Percentiles rank a stretch among this genome's conserved stretches.
phyloP scores from a whole-genome alignment of 257 asterid genomes.

The Jaltomata sinuosa region DNA sequence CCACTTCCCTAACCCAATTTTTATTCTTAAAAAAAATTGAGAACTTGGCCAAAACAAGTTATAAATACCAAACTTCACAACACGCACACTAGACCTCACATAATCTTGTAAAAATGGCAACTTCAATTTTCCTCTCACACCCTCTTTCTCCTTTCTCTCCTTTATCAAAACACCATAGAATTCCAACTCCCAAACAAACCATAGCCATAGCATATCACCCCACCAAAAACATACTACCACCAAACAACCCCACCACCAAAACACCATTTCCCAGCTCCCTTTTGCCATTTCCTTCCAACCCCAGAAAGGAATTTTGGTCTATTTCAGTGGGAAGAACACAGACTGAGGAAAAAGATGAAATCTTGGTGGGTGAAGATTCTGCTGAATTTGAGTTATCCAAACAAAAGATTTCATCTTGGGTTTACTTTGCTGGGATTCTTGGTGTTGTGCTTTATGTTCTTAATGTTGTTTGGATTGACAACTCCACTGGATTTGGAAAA shows the following conservation, averaged over 20 bases:
- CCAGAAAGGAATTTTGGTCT: not conserved
- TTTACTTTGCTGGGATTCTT: conserved; percentile 49
- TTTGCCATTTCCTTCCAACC: not conserved
- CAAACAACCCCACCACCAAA: not conserved
- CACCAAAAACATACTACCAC: not conserved
- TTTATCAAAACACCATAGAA: not conserved
- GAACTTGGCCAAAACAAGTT: not conserved
- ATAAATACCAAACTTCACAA: not conserved
- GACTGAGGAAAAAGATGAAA: conserved; percentile 21
- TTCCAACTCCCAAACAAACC: not conserved
- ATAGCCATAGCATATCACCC: not conserved
- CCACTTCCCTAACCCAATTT: too few relatives aligned
- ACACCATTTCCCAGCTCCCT: not conserved
- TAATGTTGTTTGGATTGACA: conserved; percentile 69
- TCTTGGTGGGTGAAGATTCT: conserved; percentile 72
- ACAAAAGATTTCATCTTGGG: conserved; percentile 81
- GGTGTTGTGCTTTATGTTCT: conserved; percentile 68
- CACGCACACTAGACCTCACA: not conserved
- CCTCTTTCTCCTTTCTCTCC: not conserved
- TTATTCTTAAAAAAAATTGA: too few relatives aligned
- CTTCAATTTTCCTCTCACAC: conserved; percentile 10
- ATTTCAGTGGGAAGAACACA: conserved; percentile 32
- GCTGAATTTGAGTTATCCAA: conserved; percentile 61
- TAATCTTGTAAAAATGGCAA: conserved; percentile 7
- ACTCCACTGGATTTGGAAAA: conserved; percentile 78